A percentile compares a stretch with the other conserved stretches of the same genome.
These are phyloP conservation scores for Penicillium verhagenii DNA, from an alignment of 495 filamentous ascomycete species.

Conservation along the genomic window DNA sequence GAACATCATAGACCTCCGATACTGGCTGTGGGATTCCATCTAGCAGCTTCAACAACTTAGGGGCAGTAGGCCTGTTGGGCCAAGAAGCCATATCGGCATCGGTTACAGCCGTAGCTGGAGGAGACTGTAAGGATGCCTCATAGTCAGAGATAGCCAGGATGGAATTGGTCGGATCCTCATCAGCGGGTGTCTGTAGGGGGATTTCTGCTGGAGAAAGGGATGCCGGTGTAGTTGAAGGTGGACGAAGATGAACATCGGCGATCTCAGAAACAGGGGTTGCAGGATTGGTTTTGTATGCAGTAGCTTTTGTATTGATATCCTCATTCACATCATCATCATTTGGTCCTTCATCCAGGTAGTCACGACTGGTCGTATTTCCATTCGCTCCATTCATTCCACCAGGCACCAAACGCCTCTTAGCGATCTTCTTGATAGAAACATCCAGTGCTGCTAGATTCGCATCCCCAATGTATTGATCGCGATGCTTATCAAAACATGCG, in stretches of 20 bases:
- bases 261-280: constrained; percentile 15
- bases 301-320: too few species aligned
- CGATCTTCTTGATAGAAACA: constrained; percentile 3
- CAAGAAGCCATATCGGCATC: constrained; percentile 5
- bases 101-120: not conserved
- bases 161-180: constrained; percentile 8
- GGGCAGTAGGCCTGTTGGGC: not conserved
- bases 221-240: not conserved
- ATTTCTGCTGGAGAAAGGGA: constrained; percentile 10
- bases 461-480: not conserved
- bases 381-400: not conserved
- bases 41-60: constrained; percentile 14
- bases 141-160: not conserved
- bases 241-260: constrained; percentile 1
- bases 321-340: not conserved
- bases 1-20: constrained; percentile 17
- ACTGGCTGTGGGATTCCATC: constrained; percentile 11
- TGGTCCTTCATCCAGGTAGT: not conserved
- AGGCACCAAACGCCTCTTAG: not conserved
- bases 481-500: constrained; percentile 6
- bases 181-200: constrained; percentile 2
- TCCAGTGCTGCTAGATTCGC: constrained; percentile 4
- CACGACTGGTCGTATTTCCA: not conserved
- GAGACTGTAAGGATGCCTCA: too few species aligned
- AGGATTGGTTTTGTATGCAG: constrained; percentile 6